A percentile compares a stretch with the other conserved stretches of the same genome.
phyloP scores from a whole-genome alignment of 306 rosid species.

The Prunus fruticosa region DNA sequence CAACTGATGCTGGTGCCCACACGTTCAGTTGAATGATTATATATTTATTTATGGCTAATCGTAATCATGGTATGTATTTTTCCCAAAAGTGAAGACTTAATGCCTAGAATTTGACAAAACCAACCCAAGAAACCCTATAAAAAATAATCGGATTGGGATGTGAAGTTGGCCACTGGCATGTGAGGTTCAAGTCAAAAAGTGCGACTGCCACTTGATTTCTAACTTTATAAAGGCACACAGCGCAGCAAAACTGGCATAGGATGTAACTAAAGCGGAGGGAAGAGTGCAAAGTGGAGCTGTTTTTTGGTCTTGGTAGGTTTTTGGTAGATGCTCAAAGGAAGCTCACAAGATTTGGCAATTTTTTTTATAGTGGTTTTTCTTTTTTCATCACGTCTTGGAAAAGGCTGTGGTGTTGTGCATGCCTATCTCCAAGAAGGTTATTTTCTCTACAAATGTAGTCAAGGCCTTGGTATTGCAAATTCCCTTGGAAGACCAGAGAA shows the following conservation, averaged over 20 bases:
- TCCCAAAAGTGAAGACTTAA: conserved; percentile 7
- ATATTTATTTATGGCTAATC: conserved; percentile 1
- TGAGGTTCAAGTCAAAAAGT: conserved; percentile 9
- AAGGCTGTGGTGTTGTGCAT: neutral
- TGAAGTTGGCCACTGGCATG: conserved; percentile 5
- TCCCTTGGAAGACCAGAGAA: neutral
- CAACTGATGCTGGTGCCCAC: neutral
- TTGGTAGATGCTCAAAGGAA: neutral
- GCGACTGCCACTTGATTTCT: neutral
- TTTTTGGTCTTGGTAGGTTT: neutral
- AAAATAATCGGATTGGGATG: neutral
- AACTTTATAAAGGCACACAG: neutral
- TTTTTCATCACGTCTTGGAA: neutral
- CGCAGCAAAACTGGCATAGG: neutral
- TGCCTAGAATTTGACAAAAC: neutral
- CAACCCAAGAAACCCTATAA: neutral
- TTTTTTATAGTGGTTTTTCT: neutral
- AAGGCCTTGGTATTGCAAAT: conserved; percentile 4
- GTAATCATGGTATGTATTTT: neutral
- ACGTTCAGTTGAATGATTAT: neutral
- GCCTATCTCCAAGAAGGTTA: neutral
- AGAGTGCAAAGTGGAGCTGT: neutral
- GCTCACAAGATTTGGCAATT: neutral
- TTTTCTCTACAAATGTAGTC: neutral
- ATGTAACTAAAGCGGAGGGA: neutral